Evolutionary conservation across 2,329 filamentous ascomycete species (phyloP).

Genomic region (Herpotrichia juniperi): DNA sequence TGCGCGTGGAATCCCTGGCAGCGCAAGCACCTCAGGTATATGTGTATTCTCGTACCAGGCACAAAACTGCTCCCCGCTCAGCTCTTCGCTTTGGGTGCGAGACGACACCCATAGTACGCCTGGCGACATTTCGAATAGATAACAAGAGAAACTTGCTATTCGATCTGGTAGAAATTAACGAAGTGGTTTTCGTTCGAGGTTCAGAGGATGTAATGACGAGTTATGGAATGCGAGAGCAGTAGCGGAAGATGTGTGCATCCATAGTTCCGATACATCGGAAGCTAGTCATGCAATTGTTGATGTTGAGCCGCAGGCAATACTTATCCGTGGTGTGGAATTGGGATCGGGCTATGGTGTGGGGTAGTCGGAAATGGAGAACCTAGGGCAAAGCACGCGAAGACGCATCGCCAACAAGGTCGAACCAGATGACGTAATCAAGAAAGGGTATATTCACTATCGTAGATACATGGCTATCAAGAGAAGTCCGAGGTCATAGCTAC

Average conservation of each 20-base stretch:
- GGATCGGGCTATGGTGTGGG: too few species aligned
- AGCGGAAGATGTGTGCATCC: background rate
- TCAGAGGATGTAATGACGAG: background rate
- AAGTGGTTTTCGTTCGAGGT: too few species aligned
- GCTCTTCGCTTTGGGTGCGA: conserved; percentile 7
- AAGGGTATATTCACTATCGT: too few species aligned
- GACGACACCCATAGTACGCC: conserved; percentile 38
- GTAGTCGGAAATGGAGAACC: conserved; percentile 9
- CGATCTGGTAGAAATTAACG: background rate
- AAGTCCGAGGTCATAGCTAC: too few species aligned
- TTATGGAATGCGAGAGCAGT: background rate
- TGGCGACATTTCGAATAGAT: conserved; percentile 19
- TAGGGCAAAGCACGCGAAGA: background rate
- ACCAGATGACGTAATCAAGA: conserved; percentile 1
- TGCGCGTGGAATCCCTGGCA: conserved; percentile 29
- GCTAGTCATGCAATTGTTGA: background rate
- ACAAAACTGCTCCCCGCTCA: conserved; percentile 22
- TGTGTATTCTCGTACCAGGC: conserved; percentile 37
- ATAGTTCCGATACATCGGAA: background rate
- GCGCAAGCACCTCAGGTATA: conserved; percentile 22
- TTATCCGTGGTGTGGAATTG: conserved; percentile 3
- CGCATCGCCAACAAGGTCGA: conserved; percentile 4
- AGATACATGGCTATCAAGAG: too few species aligned
- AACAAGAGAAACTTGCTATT: background rate
- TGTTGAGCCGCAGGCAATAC: conserved; percentile 1